phyloP scores from a whole-genome alignment of 768 basidiomycete species.

The Suillus weaverae region DNA sequence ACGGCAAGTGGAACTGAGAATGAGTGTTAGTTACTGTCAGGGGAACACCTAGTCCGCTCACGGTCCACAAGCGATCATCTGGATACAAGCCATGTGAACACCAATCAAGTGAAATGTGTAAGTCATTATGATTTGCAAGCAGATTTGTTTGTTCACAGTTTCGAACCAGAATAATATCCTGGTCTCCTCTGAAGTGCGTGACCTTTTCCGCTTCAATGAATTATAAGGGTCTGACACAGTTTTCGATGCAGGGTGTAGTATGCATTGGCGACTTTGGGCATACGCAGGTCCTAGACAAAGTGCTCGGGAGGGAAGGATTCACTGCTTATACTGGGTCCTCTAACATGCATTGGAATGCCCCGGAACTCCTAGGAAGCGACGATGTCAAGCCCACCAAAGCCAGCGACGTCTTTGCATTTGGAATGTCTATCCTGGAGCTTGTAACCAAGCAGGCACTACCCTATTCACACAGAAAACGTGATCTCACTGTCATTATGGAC shows the following conservation, averaged over 20 bases:
- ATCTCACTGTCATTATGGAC: conserved; percentile 50
- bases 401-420: conserved; percentile 58
- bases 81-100: conserved; percentile 9
- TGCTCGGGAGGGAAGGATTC: conserved; percentile 49
- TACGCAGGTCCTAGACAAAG: conserved; percentile 59
- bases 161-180: conserved; percentile 53
- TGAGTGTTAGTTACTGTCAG: background rate
- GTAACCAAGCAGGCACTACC: conserved; percentile 48
- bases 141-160: conserved; percentile 7
- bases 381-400: conserved; percentile 42
- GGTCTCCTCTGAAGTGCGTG: conserved; percentile 46
- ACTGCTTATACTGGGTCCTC: conserved; percentile 45
- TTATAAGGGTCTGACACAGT: conserved; percentile 3
- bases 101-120: conserved; percentile 57
- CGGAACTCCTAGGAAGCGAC: conserved; percentile 53
- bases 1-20: conserved; percentile 71
- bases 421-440: conserved; percentile 61
- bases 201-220: background rate
- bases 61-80: conserved; percentile 93
- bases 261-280: conserved; percentile 66
- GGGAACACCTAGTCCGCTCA: conserved; percentile 36
- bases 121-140: conserved; percentile 22
- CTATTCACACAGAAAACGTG: conserved; percentile 49
- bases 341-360: conserved; percentile 60
- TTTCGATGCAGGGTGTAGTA: conserved; percentile 45